Evolutionary conservation across 1,139 yeast genomes (phyloP).

Genomic region (Hyphopichia wangnamkhiaoensis): DNA sequence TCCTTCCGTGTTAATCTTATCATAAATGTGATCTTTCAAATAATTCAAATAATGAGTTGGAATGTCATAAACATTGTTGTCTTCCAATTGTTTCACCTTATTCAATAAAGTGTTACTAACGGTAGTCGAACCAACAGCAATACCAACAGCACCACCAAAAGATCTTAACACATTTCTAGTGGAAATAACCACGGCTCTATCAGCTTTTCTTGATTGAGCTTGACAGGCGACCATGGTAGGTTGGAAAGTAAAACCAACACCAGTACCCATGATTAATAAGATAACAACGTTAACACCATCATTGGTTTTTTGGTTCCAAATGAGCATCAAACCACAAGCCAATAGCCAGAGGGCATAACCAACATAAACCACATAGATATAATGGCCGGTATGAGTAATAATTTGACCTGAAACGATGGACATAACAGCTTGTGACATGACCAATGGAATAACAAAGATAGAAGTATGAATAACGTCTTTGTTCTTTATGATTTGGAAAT

Average conservation of each 20-base stretch:
- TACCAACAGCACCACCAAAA: constrained; percentile 53
- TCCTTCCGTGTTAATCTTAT: constrained; percentile 13
- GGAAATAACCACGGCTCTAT: constrained; percentile 57
- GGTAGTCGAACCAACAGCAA: constrained; percentile 26
- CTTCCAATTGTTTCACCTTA: constrained; percentile 4
- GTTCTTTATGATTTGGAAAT: constrained; percentile 51
- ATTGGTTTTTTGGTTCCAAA: constrained; percentile 30
- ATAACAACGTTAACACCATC: constrained; percentile 37
- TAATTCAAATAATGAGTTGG: constrained; percentile 16
- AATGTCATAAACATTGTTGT: constrained; percentile 7
- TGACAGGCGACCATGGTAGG: constrained; percentile 55
- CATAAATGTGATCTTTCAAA: constrained; percentile 19
- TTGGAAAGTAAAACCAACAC: constrained; percentile 34
- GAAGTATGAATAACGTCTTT: constrained; percentile 39
- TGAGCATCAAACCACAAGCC: constrained; percentile 38
- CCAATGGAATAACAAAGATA: constrained; percentile 42
- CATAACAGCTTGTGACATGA: constrained; percentile 38
- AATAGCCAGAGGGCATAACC: constrained; percentile 49
- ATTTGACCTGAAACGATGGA: constrained; percentile 47
- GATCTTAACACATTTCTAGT: constrained; percentile 54
- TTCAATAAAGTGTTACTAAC: constrained; percentile 19
- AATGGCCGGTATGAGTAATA: constrained; percentile 44
- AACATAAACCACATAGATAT: constrained; percentile 37
- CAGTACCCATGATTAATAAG: constrained; percentile 46
- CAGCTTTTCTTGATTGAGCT: constrained; percentile 51